Base-by-base conservation (phyloP, 2,329 filamentous ascomycete genomes). In the Cryphonectria japonica region DNA sequence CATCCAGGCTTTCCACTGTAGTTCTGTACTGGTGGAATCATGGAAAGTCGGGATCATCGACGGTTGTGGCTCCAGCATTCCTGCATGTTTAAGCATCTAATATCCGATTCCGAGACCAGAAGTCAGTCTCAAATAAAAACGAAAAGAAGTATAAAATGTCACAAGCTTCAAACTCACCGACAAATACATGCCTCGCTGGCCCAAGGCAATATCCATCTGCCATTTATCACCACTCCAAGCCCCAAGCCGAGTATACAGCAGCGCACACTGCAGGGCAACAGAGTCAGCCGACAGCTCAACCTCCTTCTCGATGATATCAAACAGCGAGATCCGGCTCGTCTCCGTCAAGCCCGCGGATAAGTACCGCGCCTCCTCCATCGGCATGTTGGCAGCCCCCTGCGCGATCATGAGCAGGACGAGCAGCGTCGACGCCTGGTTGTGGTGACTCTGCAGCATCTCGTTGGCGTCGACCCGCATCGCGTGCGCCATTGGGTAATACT, bases 141-240 rank as follows among this genome's bases (percentile, higher is more conserved):
- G 16, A 5, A 2, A 29, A 16, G 16, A 19, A 32, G 16, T 34
- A n/a, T 26, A 2, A 1, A 14, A 13, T 26, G 3, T 57, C 26
- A 57, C 14, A 57, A 11, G 8, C 9, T 3, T 64, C 16, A 1
- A 1, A 57, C 68, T 60, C 52, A 87, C 85, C 71, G 90, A 86
- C 72, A 92, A 85, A 78, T 93, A 93, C 89, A 92, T 92, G 70
- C 89, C 89, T 64, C 90, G 85, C 78, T 92, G 91, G 41, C 91
- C 90, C 89, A 92, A 92, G 59, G 90, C 88, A 74, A 92, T 92
- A 76, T 93, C 90, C 90, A 92, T 93, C 74, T 92, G 88, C 90
- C 91, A 92, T 80, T 92, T 92, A 78, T 93, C 91, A 62, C 91
- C 91, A 77, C 90, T 91, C 91, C 91, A 93, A 1, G 89, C 89